phyloP scores from a whole-genome alignment of 1,284 basidiomycete genomes.

The Sphaerobolus stellatus region DNA sequence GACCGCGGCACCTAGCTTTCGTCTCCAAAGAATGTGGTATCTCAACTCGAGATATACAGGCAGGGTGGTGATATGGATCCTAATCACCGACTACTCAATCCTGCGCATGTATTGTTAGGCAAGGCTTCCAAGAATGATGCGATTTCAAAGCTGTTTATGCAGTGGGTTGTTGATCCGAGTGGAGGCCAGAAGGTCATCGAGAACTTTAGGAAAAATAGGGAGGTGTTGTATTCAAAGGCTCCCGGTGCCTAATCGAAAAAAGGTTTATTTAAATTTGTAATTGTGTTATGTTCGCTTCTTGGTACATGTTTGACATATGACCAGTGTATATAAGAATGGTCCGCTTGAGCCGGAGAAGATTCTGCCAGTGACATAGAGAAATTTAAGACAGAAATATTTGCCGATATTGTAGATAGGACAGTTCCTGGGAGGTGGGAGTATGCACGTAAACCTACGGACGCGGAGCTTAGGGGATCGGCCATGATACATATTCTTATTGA shows the following conservation, averaged over 20 bases:
- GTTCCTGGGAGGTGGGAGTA: constrained; percentile 13
- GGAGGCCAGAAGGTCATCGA: constrained; percentile 42
- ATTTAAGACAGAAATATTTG: constrained; percentile 9
- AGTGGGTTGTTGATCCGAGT: constrained; percentile 37
- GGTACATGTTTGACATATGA: too few relatives aligned
- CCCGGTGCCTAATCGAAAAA: too few relatives aligned
- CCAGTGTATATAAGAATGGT: too few relatives aligned
- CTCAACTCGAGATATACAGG: constrained; percentile 36
- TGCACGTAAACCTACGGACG: constrained; percentile 10
- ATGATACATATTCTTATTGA: constrained; percentile 25
- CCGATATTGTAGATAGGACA: constrained; percentile 8
- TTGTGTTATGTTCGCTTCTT: too few relatives aligned
- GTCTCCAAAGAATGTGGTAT: constrained; percentile 30
- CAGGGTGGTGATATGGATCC: constrained; percentile 26
- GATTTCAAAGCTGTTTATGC: constrained; percentile 38
- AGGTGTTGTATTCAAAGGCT: constrained; percentile 24
- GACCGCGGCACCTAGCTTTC: constrained; percentile 45
- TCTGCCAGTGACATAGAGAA: too few relatives aligned
- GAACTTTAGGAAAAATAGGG: constrained; percentile 32
- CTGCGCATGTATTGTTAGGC: constrained; percentile 40
- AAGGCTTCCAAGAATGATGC: constrained; percentile 23
- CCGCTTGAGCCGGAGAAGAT: too few relatives aligned
- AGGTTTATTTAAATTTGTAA: too few relatives aligned
- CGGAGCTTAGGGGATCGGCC: constrained; percentile 22
- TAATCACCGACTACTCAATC: constrained; percentile 41